These are phyloP conservation scores for Fusarium sp. DNA, from an alignment of 2,329 filamentous ascomycete species.

Conservation along the genomic window DNA sequence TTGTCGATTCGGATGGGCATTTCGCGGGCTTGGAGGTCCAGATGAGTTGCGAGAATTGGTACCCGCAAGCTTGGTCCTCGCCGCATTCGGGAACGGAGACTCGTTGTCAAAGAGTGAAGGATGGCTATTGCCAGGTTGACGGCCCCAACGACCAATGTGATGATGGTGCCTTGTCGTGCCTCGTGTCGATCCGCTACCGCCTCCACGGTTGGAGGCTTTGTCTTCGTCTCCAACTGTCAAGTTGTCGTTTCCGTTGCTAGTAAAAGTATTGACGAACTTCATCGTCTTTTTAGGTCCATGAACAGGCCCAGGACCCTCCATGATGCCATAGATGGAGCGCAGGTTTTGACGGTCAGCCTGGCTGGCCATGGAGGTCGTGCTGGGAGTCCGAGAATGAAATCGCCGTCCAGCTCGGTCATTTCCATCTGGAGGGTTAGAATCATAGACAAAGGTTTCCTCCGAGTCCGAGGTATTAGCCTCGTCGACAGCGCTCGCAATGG, in stretches of 20 bases:
- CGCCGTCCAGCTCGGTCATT: conserved; percentile 72
- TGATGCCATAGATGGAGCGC: conserved; percentile 74
- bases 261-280: conserved; percentile 92
- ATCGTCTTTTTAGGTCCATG: conserved; percentile 82
- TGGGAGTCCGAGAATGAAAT: conserved; percentile 94
- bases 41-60: conserved; percentile 70
- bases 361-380: conserved; percentile 85
- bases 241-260: conserved; percentile 66
- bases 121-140: conserved; percentile 75
- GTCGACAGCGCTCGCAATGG: conserved; percentile 94
- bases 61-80: conserved; percentile 71
- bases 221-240: conserved; percentile 72
- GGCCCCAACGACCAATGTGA: conserved; percentile 78
- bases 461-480: conserved; percentile 97
- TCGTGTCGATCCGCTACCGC: conserved; percentile 70
- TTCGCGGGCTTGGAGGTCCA: conserved; percentile 77
- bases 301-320: conserved; percentile 67
- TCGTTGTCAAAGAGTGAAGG: conserved; percentile 81
- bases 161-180: conserved; percentile 83
- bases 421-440: conserved; percentile 88
- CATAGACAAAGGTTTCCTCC: conserved; percentile 98
- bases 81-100: conserved; percentile 79
- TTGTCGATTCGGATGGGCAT: conserved; percentile 55
- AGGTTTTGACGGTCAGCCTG: conserved; percentile 71
- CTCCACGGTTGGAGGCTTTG: conserved; percentile 68